Percentiles rank a stretch among this genome's conserved stretches.
Conservation (phyloP, 2,329 filamentous ascomycete species). For the Phialophora tarda region DNA sequence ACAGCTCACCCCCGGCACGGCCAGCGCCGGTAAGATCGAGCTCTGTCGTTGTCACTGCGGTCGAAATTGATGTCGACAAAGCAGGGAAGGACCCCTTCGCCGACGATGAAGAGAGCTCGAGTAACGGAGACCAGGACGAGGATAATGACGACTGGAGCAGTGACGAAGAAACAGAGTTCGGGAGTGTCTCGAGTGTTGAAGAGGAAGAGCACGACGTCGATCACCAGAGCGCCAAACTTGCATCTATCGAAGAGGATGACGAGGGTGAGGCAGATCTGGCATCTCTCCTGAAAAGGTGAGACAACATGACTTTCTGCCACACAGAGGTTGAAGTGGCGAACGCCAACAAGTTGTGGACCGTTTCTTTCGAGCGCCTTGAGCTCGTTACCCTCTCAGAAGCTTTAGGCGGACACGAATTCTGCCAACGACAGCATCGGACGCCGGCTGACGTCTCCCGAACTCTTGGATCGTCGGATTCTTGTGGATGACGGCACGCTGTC, state of each 20-base stretch:
- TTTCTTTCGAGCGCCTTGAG: neutral
- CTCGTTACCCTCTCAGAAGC: neutral
- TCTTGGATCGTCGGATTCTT: neutral
- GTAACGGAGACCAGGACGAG: neutral
- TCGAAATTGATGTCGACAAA: slow-evolving; percentile 7
- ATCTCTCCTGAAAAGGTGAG: neutral
- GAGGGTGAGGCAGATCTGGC: slow-evolving; percentile 6
- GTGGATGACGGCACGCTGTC: no score
- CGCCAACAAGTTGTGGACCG: neutral
- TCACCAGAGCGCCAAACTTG: neutral
- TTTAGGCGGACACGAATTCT: neutral
- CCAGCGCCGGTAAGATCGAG: neutral
- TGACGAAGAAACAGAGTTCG: slow-evolving; percentile 19
- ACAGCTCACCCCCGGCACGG: neutral
- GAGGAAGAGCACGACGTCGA: neutral
- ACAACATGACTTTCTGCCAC: neutral
- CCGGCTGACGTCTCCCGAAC: neutral
- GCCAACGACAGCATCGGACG: neutral
- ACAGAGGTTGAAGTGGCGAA: neutral
- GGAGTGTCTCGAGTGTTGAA: slow-evolving; percentile 16
- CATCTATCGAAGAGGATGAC: neutral
- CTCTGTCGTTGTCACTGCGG: slow-evolving; percentile 3
- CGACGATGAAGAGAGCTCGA: slow-evolving; percentile 12
- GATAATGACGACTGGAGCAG: slow-evolving; percentile 13
- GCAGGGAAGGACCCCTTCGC: slow-evolving; percentile 2